Percentiles rank a stretch among this genome's conserved stretches.
These are phyloP conservation scores for Hygrocybe punicea DNA, from an alignment of 768 basidiomycete genomes.

Conservation along the genomic window DNA sequence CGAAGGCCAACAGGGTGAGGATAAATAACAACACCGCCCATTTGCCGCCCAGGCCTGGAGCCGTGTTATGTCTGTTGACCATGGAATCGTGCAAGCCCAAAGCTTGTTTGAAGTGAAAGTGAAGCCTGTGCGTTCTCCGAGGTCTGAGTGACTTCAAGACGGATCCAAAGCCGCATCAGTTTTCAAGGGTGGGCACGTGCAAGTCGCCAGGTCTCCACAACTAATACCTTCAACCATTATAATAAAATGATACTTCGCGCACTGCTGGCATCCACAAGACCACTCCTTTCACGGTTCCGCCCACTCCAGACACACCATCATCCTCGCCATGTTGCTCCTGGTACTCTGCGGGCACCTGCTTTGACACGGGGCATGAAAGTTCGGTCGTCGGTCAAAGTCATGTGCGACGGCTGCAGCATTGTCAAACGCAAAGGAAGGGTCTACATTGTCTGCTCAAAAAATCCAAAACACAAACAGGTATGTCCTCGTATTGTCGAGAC, in stretches of 20 bases:
- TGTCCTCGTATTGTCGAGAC: slow-evolving; percentile 22
- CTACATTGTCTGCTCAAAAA: slow-evolving; percentile 88
- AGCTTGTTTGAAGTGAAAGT: not conserved
- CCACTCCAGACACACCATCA: slow-evolving; percentile 26
- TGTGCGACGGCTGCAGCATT: slow-evolving; percentile 91
- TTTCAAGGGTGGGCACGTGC: too few species aligned
- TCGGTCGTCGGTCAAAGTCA: slow-evolving; percentile 85
- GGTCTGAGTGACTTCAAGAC: too few species aligned
- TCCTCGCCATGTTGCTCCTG: slow-evolving; percentile 27
- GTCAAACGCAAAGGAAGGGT: slow-evolving; percentile 88
- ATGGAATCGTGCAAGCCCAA: slow-evolving; percentile 14
- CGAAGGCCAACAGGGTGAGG: slow-evolving; percentile 64
- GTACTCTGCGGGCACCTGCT: slow-evolving; percentile 26
- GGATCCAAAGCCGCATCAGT: too few species aligned
- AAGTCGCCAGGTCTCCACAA: too few species aligned
- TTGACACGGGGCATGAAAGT: slow-evolving; percentile 91
- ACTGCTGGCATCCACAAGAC: slow-evolving; percentile 59
- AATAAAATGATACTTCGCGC: slow-evolving; percentile 66
- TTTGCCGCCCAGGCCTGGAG: slow-evolving; percentile 45
- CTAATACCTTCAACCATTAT: too few species aligned
- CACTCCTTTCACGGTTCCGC: slow-evolving; percentile 50
- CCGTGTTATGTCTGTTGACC: slow-evolving; percentile 21
- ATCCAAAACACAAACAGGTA: slow-evolving; percentile 98
- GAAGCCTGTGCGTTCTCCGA: not conserved
- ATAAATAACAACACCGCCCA: slow-evolving; percentile 55